These are phyloP conservation scores for Bullera alba DNA, from an alignment of 768 basidiomycete genomes.

Conservation along the genomic window DNA sequence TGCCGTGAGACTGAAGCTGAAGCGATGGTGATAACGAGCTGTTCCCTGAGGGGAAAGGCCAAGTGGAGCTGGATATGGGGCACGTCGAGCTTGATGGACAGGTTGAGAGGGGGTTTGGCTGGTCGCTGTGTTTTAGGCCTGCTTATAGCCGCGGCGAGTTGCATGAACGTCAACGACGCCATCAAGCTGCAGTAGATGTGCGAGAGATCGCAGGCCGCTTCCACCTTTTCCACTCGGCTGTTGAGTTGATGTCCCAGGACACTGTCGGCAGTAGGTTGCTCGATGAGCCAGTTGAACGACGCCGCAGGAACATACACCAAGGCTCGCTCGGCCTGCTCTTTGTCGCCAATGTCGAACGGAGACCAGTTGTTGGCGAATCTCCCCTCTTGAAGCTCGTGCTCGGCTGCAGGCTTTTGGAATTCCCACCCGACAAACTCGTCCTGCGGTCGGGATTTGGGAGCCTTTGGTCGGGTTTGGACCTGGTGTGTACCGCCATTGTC, in stretches of 20 bases:
- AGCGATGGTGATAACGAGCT: constrained; percentile 37
- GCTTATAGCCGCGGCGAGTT: constrained; percentile 45
- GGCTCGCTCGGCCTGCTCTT: constrained; percentile 26
- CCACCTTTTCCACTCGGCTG: constrained; percentile 8
- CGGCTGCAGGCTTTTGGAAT: constrained; percentile 3
- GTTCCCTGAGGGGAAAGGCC: constrained; percentile 46
- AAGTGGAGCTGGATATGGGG: constrained; percentile 31
- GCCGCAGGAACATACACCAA: constrained; percentile 7
- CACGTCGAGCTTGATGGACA: constrained; percentile 37
- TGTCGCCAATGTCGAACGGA: constrained; percentile 22
- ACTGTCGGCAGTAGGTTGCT: constrained; percentile 9
- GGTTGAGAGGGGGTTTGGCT: constrained; percentile 40
- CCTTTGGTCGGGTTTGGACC: constrained; percentile 1
- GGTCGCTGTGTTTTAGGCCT: constrained; percentile 20
- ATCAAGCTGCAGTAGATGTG: constrained; percentile 66
- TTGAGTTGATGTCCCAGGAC: constrained; percentile 13
- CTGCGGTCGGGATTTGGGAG: constrained; percentile 1
- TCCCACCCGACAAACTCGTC: constrained; percentile 29
- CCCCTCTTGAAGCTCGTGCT: background rate
- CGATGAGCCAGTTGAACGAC: constrained; percentile 12
- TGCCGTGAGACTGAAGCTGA: constrained; percentile 2
- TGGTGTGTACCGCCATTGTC: constrained; percentile 12
- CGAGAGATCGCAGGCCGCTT: constrained; percentile 48
- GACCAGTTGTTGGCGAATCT: constrained; percentile 21
- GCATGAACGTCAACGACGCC: constrained; percentile 54